Evolutionary conservation across 306 rosid genomes (phyloP), one percentile per base, ranked within the genome.

Genomic region (Castanea sativa): DNA sequence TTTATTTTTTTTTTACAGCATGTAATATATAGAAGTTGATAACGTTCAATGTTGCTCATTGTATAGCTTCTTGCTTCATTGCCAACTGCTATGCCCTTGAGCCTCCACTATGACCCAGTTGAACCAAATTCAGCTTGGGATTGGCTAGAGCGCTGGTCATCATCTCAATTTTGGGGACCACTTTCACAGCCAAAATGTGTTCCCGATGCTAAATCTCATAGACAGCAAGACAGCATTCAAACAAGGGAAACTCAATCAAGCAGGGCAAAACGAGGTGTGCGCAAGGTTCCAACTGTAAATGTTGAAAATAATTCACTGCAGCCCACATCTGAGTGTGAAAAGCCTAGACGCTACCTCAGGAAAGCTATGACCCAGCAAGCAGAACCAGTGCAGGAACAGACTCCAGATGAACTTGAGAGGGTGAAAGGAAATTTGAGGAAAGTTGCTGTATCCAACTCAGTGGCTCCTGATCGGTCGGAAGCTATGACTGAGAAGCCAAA

Each of bases 101-200:
- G 78, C 33, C 82, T 84, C 79, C 76, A 59, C 45, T 45, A 67
- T 77, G 84, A 79, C 80, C 81, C 77, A 69, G 80, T 13, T 23
- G 87, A 86, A 49, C 79, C 90, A 67, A 84, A 73, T 80, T 33
- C 80, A 53, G 76, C 77, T 74, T 63, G 77, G 84, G 77, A 70
- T 21, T 90, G 91, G 91, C 87, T 90, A 71, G 87, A 84, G 64
- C 82, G 80, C 19, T 90, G 93, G 93, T 82, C 93, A 15, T 69
- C 27, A 72, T 84, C 85, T 51, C 81, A 71, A 77, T 87, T 86
- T 78, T 88, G 90, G 90, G 88, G 68, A 74, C 87, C 87, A 78
- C 52, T 65, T 70, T 75, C 87, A 72, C 68, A 73, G 43, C 69
- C 32, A 19, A 63, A 84, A 30, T 69, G 69, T 78, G 77, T 69